Evolutionary conservation across 805 yeast species (phyloP).

Genomic region (Teunomyces kruisii): DNA sequence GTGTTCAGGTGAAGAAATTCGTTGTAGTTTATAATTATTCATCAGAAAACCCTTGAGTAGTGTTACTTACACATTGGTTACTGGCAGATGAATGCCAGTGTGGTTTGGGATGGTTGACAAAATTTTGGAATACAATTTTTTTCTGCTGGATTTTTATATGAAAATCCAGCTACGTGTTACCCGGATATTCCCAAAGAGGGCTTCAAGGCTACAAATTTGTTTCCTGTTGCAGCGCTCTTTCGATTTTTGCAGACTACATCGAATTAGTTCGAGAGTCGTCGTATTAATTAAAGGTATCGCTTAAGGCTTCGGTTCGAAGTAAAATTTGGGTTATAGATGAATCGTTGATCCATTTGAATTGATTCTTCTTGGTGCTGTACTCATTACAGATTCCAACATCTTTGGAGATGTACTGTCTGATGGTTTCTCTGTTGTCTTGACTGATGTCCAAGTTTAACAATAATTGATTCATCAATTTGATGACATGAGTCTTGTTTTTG

Average conservation of each 20-base stretch:
- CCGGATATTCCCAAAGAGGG: constrained; percentile 4
- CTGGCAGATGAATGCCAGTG: background rate
- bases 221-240: background rate
- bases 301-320: background rate
- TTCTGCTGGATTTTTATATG: background rate
- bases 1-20: constrained; percentile 74
- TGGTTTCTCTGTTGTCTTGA: background rate
- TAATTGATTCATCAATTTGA: background rate
- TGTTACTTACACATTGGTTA: constrained; percentile 3
- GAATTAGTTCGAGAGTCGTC: background rate
- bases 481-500: constrained; percentile 42
- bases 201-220: background rate
- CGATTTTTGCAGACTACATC: background rate
- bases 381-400: background rate
- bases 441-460: background rate
- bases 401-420: background rate
- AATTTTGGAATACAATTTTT: background rate
- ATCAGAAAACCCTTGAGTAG: constrained; percentile 19
- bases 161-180: constrained; percentile 3
- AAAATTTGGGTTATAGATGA: background rate
- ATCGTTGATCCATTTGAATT: constrained; percentile 1
- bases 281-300: background rate
- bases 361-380: background rate
- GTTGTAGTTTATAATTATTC: constrained; percentile 35
- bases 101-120: background rate